Evolutionary conservation across 306 rosid genomes (phyloP).

Genomic region (Dryas drummondii): DNA sequence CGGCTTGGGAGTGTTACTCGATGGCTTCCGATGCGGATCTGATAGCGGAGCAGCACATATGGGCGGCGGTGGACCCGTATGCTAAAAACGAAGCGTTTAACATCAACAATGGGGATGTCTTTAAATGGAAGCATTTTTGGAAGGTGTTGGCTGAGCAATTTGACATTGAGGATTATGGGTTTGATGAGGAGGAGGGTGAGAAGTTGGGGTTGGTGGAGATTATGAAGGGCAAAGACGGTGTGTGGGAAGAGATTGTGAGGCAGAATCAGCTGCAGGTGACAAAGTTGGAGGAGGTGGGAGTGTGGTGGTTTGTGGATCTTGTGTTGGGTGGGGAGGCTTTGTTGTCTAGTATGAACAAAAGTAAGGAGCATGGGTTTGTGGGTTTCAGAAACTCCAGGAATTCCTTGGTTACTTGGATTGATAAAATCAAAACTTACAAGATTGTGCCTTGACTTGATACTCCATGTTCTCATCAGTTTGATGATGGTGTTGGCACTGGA

Average conservation of each 20-base stretch:
- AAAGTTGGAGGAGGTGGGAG: slow-evolving; percentile 49
- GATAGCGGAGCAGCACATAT: slow-evolving; percentile 76
- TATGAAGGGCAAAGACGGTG: slow-evolving; percentile 52
- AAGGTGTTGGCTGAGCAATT: slow-evolving; percentile 67
- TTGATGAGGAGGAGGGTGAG: slow-evolving; percentile 39
- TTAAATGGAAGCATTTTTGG: slow-evolving; percentile 69
- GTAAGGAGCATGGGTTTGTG: slow-evolving; percentile 64
- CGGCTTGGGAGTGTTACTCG: slow-evolving; percentile 43
- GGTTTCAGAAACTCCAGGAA: slow-evolving; percentile 73
- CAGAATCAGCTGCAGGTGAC: slow-evolving; percentile 44
- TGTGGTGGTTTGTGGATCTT: slow-evolving; percentile 55
- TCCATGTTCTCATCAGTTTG: no score
- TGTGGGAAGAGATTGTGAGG: slow-evolving; percentile 68
- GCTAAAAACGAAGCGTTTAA: slow-evolving; percentile 65
- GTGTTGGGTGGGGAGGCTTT: neutral
- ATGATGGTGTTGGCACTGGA: no score
- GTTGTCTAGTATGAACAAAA: slow-evolving; percentile 56
- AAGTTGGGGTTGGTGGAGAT: slow-evolving; percentile 35
- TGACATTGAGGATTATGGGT: slow-evolving; percentile 61
- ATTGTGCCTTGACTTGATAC: slow-evolving; percentile 45
- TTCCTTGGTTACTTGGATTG: slow-evolving; percentile 56
- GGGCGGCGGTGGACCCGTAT: slow-evolving; percentile 76
- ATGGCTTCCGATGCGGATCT: slow-evolving; percentile 59
- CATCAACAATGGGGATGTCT: slow-evolving; percentile 59
- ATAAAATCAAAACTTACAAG: slow-evolving; percentile 47